phyloP scores from a whole-genome alignment of 805 yeast species.

The Kodamaea laetipori region DNA sequence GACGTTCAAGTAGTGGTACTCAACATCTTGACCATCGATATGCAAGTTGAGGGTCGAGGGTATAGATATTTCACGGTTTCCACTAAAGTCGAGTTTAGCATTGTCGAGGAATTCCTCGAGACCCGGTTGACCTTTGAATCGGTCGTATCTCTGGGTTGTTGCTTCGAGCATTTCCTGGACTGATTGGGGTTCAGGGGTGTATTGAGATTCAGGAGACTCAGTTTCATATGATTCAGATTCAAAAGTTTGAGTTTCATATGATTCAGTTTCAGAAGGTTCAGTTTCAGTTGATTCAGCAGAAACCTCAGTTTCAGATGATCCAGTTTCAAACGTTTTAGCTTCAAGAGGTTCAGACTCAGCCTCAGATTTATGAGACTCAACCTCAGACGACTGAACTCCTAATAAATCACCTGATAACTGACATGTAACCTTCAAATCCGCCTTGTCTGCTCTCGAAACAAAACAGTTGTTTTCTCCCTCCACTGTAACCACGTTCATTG shows the following conservation, averaged over 20 bases:
- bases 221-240: too few species aligned
- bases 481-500: conserved; percentile 45
- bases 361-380: conserved; percentile 12
- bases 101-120: conserved; percentile 41
- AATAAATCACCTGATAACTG: conserved; percentile 39
- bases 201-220: background rate
- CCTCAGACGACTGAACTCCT: background rate
- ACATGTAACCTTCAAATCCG: conserved; percentile 50
- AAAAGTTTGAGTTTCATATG: too few species aligned
- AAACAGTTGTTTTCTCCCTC: conserved; percentile 46
- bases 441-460: conserved; percentile 44
- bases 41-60: conserved; percentile 42
- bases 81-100: conserved; percentile 45
- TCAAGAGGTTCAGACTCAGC: conserved; percentile 2
- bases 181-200: background rate
- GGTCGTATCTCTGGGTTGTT: conserved; percentile 27
- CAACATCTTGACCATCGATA: conserved; percentile 39
- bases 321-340: too few species aligned
- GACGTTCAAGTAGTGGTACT: conserved; percentile 47
- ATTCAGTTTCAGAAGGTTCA: too few species aligned
- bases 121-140: conserved; percentile 43
- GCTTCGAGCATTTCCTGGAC: conserved; percentile 22
- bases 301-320: too few species aligned
- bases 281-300: too few species aligned
- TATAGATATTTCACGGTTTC: conserved; percentile 34